A percentile compares a stretch with the other conserved stretches of the same genome.
These are phyloP conservation scores for Gleditsia sinensis DNA, from an alignment of 306 rosid species.

Conservation along the genomic window DNA sequence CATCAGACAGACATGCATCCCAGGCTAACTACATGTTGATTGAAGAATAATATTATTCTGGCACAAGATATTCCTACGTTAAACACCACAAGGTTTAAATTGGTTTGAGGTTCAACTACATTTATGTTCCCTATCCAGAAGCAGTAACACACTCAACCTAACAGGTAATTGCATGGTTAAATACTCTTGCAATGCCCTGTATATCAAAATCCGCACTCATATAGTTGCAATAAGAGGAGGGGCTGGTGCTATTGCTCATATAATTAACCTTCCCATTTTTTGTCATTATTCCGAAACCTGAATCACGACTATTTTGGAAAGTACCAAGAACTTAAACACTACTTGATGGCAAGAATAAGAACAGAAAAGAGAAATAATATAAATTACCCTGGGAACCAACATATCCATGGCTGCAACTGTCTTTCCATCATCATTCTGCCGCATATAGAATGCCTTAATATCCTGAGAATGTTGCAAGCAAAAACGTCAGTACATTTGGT, in stretches of 20 bases:
- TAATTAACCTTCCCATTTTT: neutral
- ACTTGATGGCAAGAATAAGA: slow-evolving; percentile 5
- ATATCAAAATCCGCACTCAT: neutral
- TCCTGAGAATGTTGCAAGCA: slow-evolving; percentile 60
- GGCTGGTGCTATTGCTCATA: neutral
- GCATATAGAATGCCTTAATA: slow-evolving; percentile 96
- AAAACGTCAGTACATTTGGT: slow-evolving; percentile 28
- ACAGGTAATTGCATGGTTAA: neutral
- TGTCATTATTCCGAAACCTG: neutral
- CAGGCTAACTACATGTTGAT: neutral
- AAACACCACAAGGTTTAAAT: neutral
- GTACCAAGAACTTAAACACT: slow-evolving; percentile 12
- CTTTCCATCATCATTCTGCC: slow-evolving; percentile 90
- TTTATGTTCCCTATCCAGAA: neutral
- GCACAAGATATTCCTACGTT: neutral
- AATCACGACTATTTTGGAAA: slow-evolving; percentile 19
- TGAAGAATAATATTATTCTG: neutral
- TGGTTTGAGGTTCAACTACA: neutral
- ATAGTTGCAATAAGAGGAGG: neutral
- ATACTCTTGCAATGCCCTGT: neutral
- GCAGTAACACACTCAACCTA: neutral
- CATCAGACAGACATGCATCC: neutral
- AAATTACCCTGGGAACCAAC: slow-evolving; percentile 89
- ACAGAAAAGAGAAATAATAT: neutral
- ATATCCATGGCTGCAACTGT: slow-evolving; percentile 99